These are phyloP conservation scores for Plasmodium chabaudi DNA, from an alignment of 169 alveolate genomes.

Conservation along the genomic window DNA sequence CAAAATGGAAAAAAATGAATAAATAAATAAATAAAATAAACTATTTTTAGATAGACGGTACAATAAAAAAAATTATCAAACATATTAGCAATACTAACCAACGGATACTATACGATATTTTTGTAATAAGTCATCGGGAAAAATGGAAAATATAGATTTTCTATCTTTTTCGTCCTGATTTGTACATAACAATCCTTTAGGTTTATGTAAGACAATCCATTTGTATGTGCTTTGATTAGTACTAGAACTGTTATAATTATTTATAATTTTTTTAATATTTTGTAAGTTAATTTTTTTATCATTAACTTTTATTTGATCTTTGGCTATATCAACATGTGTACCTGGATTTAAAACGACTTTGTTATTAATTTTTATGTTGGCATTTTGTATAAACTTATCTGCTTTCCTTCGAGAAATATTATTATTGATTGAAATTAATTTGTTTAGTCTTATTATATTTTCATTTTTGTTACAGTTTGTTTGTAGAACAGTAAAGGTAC, in stretches of 20 bases:
- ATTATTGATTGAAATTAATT: conserved; percentile 39
- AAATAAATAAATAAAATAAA: not conserved
- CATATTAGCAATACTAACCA: conserved; percentile 6
- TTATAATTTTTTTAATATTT: conserved; percentile 10
- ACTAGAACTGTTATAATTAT: not conserved
- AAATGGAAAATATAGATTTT: conserved; percentile 45
- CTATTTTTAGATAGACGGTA: not conserved
- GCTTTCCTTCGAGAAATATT: conserved; percentile 70
- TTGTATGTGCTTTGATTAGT: not conserved
- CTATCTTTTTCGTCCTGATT: conserved; percentile 71
- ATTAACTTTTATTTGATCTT: conserved; percentile 26
- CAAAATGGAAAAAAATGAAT: not conserved
- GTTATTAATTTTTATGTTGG: conserved; percentile 59
- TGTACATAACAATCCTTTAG: conserved; percentile 70
- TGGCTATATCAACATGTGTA: conserved; percentile 59
- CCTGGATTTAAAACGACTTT: conserved; percentile 58
- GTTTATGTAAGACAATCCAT: conserved; percentile 74
- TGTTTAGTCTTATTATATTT: conserved; percentile 48
- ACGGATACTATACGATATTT: conserved; percentile 68
- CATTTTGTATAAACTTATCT: conserved; percentile 64
- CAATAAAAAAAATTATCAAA: not conserved
- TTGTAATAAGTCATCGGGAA: conserved; percentile 39
- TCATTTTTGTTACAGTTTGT: conserved; percentile 5
- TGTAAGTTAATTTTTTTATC: conserved; percentile 15
- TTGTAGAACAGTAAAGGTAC: too few relatives aligned